Conservation (phyloP, 805 yeast species). For the Candida germanica region DNA sequence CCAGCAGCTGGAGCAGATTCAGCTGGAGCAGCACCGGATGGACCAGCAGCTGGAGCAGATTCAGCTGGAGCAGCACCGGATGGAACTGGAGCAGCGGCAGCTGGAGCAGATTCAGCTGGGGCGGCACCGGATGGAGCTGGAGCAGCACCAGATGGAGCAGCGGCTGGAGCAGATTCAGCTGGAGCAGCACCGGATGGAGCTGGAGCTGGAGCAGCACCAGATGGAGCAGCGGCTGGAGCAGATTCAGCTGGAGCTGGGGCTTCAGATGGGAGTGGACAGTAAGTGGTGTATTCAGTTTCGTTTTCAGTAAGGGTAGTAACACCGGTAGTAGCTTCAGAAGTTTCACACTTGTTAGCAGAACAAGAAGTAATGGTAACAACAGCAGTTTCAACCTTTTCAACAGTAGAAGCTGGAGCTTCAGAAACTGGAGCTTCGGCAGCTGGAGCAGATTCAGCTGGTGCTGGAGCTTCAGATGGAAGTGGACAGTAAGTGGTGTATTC, state of each 20-base stretch:
- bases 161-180: slow-evolving; percentile 9
- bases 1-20: slow-evolving; percentile 3
- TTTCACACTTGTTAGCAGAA: slow-evolving; percentile 26
- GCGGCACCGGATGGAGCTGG: slow-evolving; percentile 16
- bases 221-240: slow-evolving; percentile 17
- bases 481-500: slow-evolving; percentile 37
- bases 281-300: slow-evolving; percentile 30
- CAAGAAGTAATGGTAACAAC: slow-evolving; percentile 37
- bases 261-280: slow-evolving; percentile 28
- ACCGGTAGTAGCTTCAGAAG: slow-evolving; percentile 31
- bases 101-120: slow-evolving; percentile 11
- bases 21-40: slow-evolving; percentile 11
- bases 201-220: slow-evolving; percentile 13
- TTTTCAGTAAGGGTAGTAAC: slow-evolving; percentile 31
- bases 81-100: slow-evolving; percentile 13
- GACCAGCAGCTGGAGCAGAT: slow-evolving; percentile 14
- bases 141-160: slow-evolving; percentile 13
- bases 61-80: slow-evolving; percentile 15
- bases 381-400: slow-evolving; percentile 21
- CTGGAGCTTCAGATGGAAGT: slow-evolving; percentile 13
- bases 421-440: slow-evolving; percentile 17
- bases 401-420: slow-evolving; percentile 25
- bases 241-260: slow-evolving; percentile 20
- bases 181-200: slow-evolving; percentile 13
- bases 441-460: slow-evolving; percentile 20